Evolutionary conservation across 805 yeast species (phyloP), one percentile per base, ranked within the genome.

Genomic region (Candida xiaguanensis): DNA sequence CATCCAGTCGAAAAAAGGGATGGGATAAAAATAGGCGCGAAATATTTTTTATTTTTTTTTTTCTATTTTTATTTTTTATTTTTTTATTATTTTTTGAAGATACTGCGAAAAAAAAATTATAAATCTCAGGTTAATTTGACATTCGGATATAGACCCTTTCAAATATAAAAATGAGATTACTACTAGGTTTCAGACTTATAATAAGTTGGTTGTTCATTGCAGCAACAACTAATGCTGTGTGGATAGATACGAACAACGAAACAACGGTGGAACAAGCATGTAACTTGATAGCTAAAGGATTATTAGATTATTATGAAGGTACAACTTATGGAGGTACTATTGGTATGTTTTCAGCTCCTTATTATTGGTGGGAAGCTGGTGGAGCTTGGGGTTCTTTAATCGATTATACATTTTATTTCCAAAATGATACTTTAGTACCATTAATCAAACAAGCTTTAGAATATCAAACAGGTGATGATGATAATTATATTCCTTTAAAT

Each of bases 331-430:
- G 96, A 25, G 84, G 90, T 7, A 75, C 89, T 4, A 69, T 85
- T 19, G 99, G 98, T 31, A 80, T 85, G 89, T 90, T 93, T 59
- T 68, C 81, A 9, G 66, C 72, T 55, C 98, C 98, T 0, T 90
- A 91, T 71, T 91, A 91, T 72, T 91, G 98, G 99, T 90, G 97
- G 97, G 88, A 89, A 65, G 95, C 97, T 8, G 98, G 98, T 49
- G 95, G 90, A 44, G 96, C 91, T 2, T 88, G 89, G 86, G 95
- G 96, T 7, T 72, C 85, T 14, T 67, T 91, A 73, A 55, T 91
- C 31, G 96, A 89, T 58, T 83, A 85, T 61, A 74, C 87, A 65
- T 80, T 58, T 49, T 82, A 72, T 56, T 77, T 86, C 58, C 75
- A 82, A 27, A 84, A 90, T 58, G 75, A 74, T 46, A 77, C 90